These are phyloP conservation scores for Candida glucosophila DNA, from an alignment of 1,139 yeast genomes.

Conservation along the genomic window DNA sequence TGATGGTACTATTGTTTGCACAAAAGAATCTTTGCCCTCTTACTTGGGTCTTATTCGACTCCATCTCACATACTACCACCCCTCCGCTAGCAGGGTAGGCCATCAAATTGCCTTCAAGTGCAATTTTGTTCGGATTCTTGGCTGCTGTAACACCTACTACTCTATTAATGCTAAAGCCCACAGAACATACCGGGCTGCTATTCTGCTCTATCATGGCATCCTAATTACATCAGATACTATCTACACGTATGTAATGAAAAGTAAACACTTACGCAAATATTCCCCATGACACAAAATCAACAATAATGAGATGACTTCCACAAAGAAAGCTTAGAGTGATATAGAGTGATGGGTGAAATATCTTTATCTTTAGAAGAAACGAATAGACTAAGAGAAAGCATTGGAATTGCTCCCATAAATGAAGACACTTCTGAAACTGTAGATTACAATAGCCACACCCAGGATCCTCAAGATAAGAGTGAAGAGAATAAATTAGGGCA, in stretches of 20 bases:
- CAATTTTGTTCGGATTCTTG: constrained; percentile 21
- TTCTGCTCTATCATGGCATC: too few species aligned
- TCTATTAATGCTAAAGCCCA: too few species aligned
- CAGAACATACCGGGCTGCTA: too few species aligned
- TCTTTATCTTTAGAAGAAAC: constrained; percentile 35
- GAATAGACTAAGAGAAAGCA: constrained; percentile 22
- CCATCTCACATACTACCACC: constrained; percentile 41
- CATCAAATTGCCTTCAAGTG: constrained; percentile 29
- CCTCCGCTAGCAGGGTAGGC: constrained; percentile 68
- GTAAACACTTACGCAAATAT: too few species aligned
- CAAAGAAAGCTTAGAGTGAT: too few species aligned
- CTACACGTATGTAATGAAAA: too few species aligned
- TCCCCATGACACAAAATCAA: too few species aligned
- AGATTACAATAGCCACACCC: constrained; percentile 1
- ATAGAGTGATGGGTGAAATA: too few species aligned
- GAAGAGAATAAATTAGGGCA: constrained; percentile 10
- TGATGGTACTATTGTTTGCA: constrained; percentile 22
- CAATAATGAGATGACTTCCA: too few species aligned
- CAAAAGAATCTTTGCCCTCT: constrained; percentile 40
- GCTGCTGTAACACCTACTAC: constrained; percentile 24
- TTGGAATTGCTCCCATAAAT: constrained; percentile 26
- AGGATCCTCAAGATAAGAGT: background rate
- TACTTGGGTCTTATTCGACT: constrained; percentile 9
- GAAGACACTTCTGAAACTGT: too few species aligned
- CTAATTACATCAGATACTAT: too few species aligned